phyloP scores from a whole-genome alignment of 139 green algal species.

The Coelastrella sp. region DNA sequence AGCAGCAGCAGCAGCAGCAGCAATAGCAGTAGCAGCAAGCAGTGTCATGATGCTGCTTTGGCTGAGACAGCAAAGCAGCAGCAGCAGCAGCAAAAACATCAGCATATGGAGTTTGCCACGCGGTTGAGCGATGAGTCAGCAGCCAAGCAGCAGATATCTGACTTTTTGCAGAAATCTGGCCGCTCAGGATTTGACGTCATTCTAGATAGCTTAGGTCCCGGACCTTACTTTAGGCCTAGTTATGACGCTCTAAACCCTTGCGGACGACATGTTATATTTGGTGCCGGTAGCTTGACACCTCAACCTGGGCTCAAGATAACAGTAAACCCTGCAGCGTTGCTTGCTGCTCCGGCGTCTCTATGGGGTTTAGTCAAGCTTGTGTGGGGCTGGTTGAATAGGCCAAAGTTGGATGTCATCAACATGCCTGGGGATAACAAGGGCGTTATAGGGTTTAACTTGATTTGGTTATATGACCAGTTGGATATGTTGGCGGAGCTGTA shows the following conservation, averaged over 20 bases:
- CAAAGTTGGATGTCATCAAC: slow-evolving; percentile 53
- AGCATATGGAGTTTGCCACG: slow-evolving; percentile 2
- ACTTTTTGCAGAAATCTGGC: neutral
- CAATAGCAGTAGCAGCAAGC: slow-evolving; percentile 20
- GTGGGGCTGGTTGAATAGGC: slow-evolving; percentile 49
- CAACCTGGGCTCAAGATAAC: slow-evolving; percentile 11
- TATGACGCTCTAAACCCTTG: slow-evolving; percentile 39
- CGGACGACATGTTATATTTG: slow-evolving; percentile 44
- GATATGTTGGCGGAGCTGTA: slow-evolving; percentile 49
- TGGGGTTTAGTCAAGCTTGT: slow-evolving; percentile 33
- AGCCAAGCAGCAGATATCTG: slow-evolving; percentile 46
- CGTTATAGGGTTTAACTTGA: slow-evolving; percentile 61
- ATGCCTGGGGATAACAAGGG: slow-evolving; percentile 64
- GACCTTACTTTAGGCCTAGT: slow-evolving; percentile 53
- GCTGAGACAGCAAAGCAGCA: slow-evolving; percentile 3
- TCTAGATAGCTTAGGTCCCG: slow-evolving; percentile 48
- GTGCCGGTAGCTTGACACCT: slow-evolving; percentile 58
- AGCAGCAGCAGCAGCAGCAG: slow-evolving; percentile 6
- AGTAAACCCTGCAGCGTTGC: slow-evolving; percentile 18
- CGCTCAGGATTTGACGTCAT: slow-evolving; percentile 52
- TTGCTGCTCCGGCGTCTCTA: slow-evolving; percentile 31
- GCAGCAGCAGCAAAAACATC: slow-evolving; percentile 18
- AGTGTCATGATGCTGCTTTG: too few relatives aligned
- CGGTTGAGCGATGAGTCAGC: neutral
- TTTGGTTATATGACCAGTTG: slow-evolving; percentile 54